phyloP scores from a whole-genome alignment of 768 basidiomycete genomes.

The Cubamyces lactineus region DNA sequence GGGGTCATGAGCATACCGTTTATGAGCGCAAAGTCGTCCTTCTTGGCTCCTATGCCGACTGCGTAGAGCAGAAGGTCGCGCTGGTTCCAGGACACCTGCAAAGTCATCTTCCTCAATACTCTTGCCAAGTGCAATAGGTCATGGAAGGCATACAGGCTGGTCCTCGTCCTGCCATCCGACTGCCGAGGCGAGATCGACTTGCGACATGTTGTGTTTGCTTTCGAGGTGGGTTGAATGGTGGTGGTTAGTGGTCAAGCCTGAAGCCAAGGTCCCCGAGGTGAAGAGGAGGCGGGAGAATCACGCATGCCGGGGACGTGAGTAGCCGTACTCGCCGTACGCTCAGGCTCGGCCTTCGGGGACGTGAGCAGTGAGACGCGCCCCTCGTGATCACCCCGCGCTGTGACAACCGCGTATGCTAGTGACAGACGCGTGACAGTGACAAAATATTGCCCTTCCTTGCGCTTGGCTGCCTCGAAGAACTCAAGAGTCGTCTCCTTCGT shows the following conservation, averaged over 20 bases:
- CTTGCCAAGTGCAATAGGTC: background rate
- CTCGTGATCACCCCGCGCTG: slow-evolving; percentile 3
- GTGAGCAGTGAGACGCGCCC: slow-evolving; percentile 4
- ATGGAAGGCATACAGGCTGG: slow-evolving; percentile 50
- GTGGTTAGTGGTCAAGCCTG: background rate
- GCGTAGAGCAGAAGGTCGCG: slow-evolving; percentile 82
- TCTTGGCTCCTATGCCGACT: slow-evolving; percentile 80
- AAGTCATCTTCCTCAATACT: background rate
- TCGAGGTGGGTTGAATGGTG: background rate
- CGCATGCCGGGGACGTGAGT: background rate
- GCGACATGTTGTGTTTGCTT: slow-evolving; percentile 43
- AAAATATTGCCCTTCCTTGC: slow-evolving; percentile 8
- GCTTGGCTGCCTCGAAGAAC: background rate
- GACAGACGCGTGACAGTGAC: slow-evolving; percentile 9
- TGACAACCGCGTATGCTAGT: slow-evolving; percentile 3
- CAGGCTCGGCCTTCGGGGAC: background rate
- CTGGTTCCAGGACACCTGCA: slow-evolving; percentile 81
- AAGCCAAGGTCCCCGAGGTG: too few relatives aligned
- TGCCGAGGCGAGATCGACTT: slow-evolving; percentile 63
- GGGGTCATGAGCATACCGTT: slow-evolving; percentile 51
- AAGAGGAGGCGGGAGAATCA: slow-evolving; percentile 2
- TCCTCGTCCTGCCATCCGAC: slow-evolving; percentile 59
- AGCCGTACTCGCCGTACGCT: background rate
- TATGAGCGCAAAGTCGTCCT: slow-evolving; percentile 66
- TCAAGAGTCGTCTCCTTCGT: too few relatives aligned